A percentile compares a stretch with the other conserved stretches of the same genome.
Conservation (phyloP, 495 filamentous ascomycete species). For the Neurospora sp. region DNA sequence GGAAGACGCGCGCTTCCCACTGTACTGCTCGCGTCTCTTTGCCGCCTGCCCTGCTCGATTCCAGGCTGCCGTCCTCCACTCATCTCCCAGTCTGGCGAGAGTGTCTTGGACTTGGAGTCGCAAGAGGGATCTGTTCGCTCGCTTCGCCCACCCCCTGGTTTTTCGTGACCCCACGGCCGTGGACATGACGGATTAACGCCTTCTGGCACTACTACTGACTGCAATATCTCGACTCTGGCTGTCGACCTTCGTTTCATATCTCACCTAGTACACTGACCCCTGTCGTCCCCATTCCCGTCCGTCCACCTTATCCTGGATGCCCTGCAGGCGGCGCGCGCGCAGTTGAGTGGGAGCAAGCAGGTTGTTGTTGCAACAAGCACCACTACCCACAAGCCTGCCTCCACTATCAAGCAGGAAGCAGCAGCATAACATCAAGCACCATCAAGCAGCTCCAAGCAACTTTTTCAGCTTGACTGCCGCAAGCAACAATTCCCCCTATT, state of each 20-base stretch:
- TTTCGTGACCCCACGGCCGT: not conserved
- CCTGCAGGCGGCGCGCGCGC: not conserved
- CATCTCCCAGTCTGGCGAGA: conserved; percentile 13
- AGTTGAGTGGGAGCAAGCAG: not conserved
- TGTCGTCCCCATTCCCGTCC: not conserved
- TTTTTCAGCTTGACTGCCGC: not conserved
- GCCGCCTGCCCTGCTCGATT: conserved; percentile 17
- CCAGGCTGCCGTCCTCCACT: conserved; percentile 23
- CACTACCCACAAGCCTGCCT: not conserved
- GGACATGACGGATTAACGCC: not conserved
- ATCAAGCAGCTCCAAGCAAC: not conserved
- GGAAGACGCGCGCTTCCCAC: conserved; percentile 30
- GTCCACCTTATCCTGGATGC: not conserved
- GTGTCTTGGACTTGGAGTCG: conserved; percentile 17
- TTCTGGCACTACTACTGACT: not conserved
- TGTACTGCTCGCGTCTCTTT: conserved; percentile 26
- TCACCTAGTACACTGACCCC: not conserved
- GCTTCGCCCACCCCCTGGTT: not conserved
- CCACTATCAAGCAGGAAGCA: not conserved
- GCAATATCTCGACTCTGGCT: not conserved
- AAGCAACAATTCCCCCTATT: not conserved
- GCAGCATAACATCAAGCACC: conserved; percentile 5
- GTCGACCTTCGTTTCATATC: not conserved
- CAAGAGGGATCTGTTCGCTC: not conserved
- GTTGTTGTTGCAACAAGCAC: not conserved